Base-by-base conservation (phyloP, 139 green algal genomes). In the Closterium sp. region DNA sequence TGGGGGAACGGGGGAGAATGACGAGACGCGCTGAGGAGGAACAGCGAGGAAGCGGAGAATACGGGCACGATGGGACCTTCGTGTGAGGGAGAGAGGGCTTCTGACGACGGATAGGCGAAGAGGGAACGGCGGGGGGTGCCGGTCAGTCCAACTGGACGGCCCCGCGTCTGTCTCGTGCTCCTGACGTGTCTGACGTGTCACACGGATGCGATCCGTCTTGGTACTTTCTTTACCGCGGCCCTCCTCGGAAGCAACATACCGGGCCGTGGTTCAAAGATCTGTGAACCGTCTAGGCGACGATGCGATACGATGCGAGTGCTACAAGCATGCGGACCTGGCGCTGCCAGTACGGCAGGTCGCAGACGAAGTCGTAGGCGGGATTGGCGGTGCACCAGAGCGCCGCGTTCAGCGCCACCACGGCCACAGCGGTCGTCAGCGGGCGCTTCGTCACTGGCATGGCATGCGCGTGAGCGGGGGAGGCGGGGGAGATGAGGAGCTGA, bases 281-380 rank as follows among this genome's bases (percentile, higher is more conserved):
- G n/a, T n/a, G n/a, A n/a, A n/a, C n/a, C n/a, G n/a, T n/a, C n/a
- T n/a, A n/a, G 43, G 12, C 43, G 43, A 69, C 84, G 32, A 33
- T 0, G 16, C 66, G 66, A 23, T 19, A 33, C 84, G 31, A 35
- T 12, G 84, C 31, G 32, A 5, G 31, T n/a, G 66, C 66, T 84
- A 23, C 84, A 21, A 87, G 32, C 32, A 87, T 16, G 23, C 88
- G 85, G 31, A 92, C 89, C 89, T 64, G 85, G 31, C 89, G 89
- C 87, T 90, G 35, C 89, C 89, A 92, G 87, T 85, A 90, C 32
- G 89, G 87, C 86, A 92, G 28, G 33, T 92, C 33, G 89, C 89
- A 92, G 21, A 92, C 87, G 86, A 83, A 90, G 89, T 92, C 89
- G 87, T 92, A 92, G 76, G 32, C 85, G 86, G 89, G 32, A 16